A percentile compares a stretch with the other conserved stretches of the same genome.
Evolutionary conservation across 1,284 basidiomycete genomes (phyloP).

Genomic region (Schizophyllum commune): DNA sequence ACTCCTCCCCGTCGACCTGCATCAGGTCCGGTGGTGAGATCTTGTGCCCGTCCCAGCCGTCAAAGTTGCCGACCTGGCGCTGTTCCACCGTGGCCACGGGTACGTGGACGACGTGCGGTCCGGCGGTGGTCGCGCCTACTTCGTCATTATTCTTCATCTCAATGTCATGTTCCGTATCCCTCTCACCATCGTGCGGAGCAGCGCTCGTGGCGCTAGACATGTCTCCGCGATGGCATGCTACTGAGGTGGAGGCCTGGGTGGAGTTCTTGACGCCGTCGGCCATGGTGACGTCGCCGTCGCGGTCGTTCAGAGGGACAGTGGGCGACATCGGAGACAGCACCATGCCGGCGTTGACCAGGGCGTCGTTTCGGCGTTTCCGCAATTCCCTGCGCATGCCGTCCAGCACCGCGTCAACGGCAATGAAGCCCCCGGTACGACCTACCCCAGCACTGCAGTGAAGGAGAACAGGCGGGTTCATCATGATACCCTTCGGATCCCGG

Average conservation of each 20-base stretch:
- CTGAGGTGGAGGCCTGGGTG: neutral
- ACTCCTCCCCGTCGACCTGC: neutral
- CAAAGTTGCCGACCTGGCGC: neutral
- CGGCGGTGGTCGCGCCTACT: neutral
- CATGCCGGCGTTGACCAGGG: neutral
- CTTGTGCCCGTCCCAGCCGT: neutral
- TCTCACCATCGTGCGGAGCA: neutral
- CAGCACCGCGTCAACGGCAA: constrained; percentile 80
- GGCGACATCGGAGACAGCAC: neutral
- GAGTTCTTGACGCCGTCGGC: neutral
- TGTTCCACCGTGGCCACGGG: neutral
- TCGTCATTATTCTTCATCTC: neutral
- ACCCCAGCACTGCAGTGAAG: constrained; percentile 88
- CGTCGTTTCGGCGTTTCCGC: constrained; percentile 16
- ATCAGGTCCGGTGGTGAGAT: neutral
- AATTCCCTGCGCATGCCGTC: constrained; percentile 70
- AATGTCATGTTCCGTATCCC: neutral
- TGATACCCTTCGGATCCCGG: neutral
- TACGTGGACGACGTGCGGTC: neutral
- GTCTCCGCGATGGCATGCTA: neutral
- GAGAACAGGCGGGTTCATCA: constrained; percentile 40
- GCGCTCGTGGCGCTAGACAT: too few relatives aligned
- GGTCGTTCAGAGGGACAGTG: neutral
- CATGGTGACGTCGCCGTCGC: neutral
- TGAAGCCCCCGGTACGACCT: constrained; percentile 87